Conservation (phyloP, 73 alveolate species). For the Stentor coeruleus region DNA sequence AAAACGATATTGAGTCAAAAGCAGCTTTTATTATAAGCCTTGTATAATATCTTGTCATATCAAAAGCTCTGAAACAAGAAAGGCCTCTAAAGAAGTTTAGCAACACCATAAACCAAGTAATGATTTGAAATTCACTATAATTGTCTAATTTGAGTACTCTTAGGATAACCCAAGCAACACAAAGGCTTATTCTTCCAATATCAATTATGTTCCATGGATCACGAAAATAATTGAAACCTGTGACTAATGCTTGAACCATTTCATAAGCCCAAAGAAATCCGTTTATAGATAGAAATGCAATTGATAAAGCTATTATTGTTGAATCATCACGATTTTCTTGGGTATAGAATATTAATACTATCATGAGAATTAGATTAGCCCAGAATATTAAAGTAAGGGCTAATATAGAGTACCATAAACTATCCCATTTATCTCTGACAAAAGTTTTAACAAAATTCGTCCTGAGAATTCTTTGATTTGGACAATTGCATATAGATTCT, state of each 20-base stretch:
- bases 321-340: too few species aligned
- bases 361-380: not conserved
- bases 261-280: not conserved
- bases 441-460: not conserved
- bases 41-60: constrained; percentile 9
- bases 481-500: not conserved
- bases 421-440: not conserved
- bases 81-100: constrained; percentile 13
- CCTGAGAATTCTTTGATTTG: not conserved
- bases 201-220: not conserved
- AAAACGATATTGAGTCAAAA: not conserved
- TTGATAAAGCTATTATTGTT: too few species aligned
- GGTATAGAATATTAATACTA: not conserved
- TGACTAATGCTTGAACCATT: not conserved
- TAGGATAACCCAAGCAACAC: not conserved
- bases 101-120: constrained; percentile 1
- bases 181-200: not conserved
- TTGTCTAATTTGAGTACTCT: not conserved
- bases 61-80: constrained; percentile 7
- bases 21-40: not conserved
- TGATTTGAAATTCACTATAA: not conserved
- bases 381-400: not conserved
- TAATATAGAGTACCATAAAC: not conserved
- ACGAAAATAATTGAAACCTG: not conserved
- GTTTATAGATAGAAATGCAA: not conserved